Evolutionary conservation across 805 yeast genomes (phyloP).

Genomic region (Cyberlindnera samutprakarnensis): DNA sequence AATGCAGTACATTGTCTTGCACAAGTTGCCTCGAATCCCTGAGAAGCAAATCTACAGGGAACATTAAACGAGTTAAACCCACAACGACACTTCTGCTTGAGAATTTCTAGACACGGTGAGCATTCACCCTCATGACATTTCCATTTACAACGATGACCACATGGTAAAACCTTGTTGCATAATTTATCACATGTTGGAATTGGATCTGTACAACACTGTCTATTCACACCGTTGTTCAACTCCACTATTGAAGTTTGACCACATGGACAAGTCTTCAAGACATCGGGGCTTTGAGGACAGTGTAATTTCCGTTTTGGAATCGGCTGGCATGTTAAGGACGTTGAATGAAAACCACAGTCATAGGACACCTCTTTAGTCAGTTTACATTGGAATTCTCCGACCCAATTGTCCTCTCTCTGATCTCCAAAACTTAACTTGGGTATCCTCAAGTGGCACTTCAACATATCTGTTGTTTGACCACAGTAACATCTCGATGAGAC

Average conservation of each 20-base stretch:
- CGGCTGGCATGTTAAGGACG: conserved; percentile 36
- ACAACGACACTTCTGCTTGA: conserved; percentile 56
- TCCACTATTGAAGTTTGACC: conserved; percentile 51
- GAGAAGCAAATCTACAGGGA: conserved; percentile 52
- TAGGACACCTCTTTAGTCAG: conserved; percentile 36
- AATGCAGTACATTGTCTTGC: conserved; percentile 63
- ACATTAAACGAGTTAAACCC: conserved; percentile 46
- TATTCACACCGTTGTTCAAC: conserved; percentile 16
- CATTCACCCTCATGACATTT: conserved; percentile 77
- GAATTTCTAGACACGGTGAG: conserved; percentile 51
- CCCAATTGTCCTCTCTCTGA: conserved; percentile 31
- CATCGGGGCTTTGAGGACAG: conserved; percentile 61
- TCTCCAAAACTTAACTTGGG: conserved; percentile 27
- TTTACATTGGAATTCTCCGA: conserved; percentile 46
- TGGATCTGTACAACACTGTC: conserved; percentile 66
- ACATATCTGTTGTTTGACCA: conserved; percentile 42
- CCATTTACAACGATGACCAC: conserved; percentile 73
- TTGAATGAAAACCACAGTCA: conserved; percentile 62
- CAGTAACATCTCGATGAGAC: conserved; percentile 62
- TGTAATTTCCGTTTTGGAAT: conserved; percentile 23
- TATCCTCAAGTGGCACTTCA: conserved; percentile 37
- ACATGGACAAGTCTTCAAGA: conserved; percentile 67
- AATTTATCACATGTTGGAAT: conserved; percentile 63
- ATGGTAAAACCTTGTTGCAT: conserved; percentile 56
- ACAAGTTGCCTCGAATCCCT: conserved; percentile 54